Evolutionary conservation across 345 rosid species (phyloP).

Genomic region (Capsella bursapastoris): DNA sequence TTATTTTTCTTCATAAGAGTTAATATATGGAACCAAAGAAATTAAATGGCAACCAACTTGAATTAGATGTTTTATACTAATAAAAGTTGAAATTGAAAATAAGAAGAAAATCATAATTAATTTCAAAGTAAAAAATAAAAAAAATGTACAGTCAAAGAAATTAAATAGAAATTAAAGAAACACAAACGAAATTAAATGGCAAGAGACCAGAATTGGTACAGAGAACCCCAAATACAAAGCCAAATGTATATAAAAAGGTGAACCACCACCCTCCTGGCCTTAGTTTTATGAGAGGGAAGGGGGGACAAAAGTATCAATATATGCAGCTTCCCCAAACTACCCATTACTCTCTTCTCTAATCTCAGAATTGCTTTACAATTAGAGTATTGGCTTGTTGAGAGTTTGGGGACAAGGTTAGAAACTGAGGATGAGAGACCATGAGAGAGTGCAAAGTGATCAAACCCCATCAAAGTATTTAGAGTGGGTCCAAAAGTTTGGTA

Average conservation of each 20-base stretch:
- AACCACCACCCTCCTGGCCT: constrained; percentile 42
- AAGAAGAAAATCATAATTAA: constrained; percentile 51
- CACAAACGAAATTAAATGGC: constrained; percentile 51
- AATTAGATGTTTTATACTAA: constrained; percentile 39
- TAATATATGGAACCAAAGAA: constrained; percentile 63
- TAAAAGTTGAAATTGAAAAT: constrained; percentile 7
- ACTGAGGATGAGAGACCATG: constrained; percentile 3
- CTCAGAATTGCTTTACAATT: constrained; percentile 4
- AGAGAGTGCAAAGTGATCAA: constrained; percentile 4
- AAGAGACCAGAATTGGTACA: constrained; percentile 50
- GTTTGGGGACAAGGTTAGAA: constrained; percentile 29
- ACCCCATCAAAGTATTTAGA: constrained; percentile 30
- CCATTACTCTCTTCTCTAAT: constrained; percentile 26
- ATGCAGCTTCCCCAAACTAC: constrained; percentile 39
- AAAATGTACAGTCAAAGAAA: constrained; percentile 49
- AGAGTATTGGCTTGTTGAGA: constrained; percentile 27
- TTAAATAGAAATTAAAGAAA: constrained; percentile 56
- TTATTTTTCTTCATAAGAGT: constrained; percentile 54
- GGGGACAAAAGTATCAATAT: constrained; percentile 42
- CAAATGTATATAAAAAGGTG: constrained; percentile 39
- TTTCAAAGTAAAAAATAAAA: constrained; percentile 44
- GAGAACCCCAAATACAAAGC: constrained; percentile 40
- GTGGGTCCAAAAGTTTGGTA: constrained; percentile 42
- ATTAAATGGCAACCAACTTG: constrained; percentile 67
- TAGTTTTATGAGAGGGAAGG: constrained; percentile 41